Evolutionary conservation across 2,329 filamentous ascomycete genomes (phyloP), one percentile per base, ranked within the genome.

Genomic region (Cordyceps cateniannulata): DNA sequence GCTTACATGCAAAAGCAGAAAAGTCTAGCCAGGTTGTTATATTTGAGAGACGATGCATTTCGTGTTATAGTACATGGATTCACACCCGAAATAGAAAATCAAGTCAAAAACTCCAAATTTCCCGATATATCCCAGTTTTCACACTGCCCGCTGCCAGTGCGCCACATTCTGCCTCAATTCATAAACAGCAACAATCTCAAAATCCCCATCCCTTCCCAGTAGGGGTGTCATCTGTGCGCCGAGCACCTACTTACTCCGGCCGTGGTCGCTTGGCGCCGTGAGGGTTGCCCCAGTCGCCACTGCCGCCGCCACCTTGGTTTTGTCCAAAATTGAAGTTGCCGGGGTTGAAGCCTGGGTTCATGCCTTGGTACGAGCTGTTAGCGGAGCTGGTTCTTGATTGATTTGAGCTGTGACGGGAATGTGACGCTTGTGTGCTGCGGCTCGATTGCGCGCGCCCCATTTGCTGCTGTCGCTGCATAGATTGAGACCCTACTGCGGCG

Each of bases 181-280:
- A 16, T 58, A 3, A 58, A 29, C 20, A 45, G 25, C 8, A 45
- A 45, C 27, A 45, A n/a, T 44, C 1, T n/a, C 5, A 16, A 16
- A 29, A 29, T 1, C 1, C 14, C 22, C 5, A 10, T 20, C n/a
- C n/a, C 32, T 5, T 16, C 16, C 40, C 16, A 18, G 16, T 4
- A n/a, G 18, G 40, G 18, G 18, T 3, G 5, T n/a, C 40, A 2
- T 16, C 16, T 5, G n/a, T 4, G 14, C 16, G 14, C 7, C 40
- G 40, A 4, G 40, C 14, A 5, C 3, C 40, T n/a, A 5, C 16
- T 8, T 78, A 82, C 71, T 93, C 90, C 63, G 89, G 89, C 64
- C 90, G 83, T 65, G 89, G 87, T 66, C 90, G 81, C 77, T 95
- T 95, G 3, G 87, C 86, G 32, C 89, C 89, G 66, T 93, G 90